A percentile compares a stretch with the other conserved stretches of the same genome.
Conservation (phyloP, 352 stramenopile species). For the Globisporangium spiculum region DNA sequence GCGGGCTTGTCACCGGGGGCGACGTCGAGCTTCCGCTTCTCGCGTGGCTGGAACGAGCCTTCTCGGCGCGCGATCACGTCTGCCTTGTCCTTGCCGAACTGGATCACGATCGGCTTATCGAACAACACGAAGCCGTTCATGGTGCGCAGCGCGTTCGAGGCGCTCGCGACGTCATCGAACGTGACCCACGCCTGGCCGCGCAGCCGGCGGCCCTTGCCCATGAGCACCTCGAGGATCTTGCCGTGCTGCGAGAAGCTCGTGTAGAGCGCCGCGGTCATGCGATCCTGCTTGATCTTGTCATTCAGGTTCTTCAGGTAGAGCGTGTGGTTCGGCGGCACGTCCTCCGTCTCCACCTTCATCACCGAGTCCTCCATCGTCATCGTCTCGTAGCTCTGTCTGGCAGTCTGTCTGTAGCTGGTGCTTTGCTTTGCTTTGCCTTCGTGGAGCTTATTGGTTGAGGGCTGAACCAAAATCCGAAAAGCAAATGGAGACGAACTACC, state of each 20-base stretch:
- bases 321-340: slow-evolving; percentile 86
- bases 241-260: slow-evolving; percentile 90
- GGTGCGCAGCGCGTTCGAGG: slow-evolving; percentile 85
- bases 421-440: slow-evolving; percentile 2
- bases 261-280: slow-evolving; percentile 90
- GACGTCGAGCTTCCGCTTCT: slow-evolving; percentile 78
- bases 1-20: slow-evolving; percentile 28
- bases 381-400: background rate
- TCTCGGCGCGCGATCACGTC: slow-evolving; percentile 77
- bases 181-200: slow-evolving; percentile 92
- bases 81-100: slow-evolving; percentile 83
- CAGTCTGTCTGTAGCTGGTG: background rate
- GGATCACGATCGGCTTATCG: slow-evolving; percentile 83
- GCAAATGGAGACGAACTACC: background rate
- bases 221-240: slow-evolving; percentile 91
- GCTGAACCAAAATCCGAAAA: background rate
- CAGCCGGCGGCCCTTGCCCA: slow-evolving; percentile 77
- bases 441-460: slow-evolving; percentile 2
- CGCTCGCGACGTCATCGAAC: slow-evolving; percentile 87
- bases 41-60: slow-evolving; percentile 66
- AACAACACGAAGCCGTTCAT: slow-evolving; percentile 88
- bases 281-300: slow-evolving; percentile 92
- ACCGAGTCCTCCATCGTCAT: slow-evolving; percentile 2
- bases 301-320: slow-evolving; percentile 95
- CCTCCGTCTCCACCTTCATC: slow-evolving; percentile 30